Base-by-base conservation (phyloP, 208 protist species). In the Sergeia podlipaevii region DNA sequence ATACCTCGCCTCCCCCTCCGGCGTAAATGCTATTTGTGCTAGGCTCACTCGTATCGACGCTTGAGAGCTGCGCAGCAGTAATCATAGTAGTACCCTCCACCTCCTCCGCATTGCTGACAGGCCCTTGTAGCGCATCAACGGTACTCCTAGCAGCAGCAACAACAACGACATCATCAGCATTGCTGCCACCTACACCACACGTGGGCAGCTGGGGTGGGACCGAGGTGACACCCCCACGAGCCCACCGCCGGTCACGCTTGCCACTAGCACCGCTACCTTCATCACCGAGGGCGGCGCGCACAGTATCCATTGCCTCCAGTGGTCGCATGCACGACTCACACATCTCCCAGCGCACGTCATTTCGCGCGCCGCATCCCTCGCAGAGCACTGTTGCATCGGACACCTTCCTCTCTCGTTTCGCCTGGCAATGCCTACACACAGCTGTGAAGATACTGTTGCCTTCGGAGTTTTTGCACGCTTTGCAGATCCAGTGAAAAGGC, bases 271-370 rank as follows among this genome's bases (percentile, higher is more conserved):
- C n/a, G n/a, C n/a, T n/a, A n/a, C n/a, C n/a, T n/a, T n/a, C n/a
- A n/a, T n/a, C n/a, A n/a, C n/a, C n/a, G n/a, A n/a, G n/a, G n/a
- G n/a, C n/a, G n/a, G n/a, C n/a, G n/a, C n/a, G n/a, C 39, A 49
- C 17, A 49, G 43, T 8, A 6, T 8, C 43, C 4, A 49, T 5
- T 6, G 43, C 43, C 23, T 21, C 46, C 21, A 74, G 34, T 8
- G 64, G 81, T 41, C 60, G 52, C 70, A 74, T 37, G 20, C 85
- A 93, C 47, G 52, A 72, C 39, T 67, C 59, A 49, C 87, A 94
- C 42, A 94, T 57, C 55, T 94, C 82, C 82, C 82, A 94, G 13
- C 82, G 77, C 15, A 75, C 70, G 54, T 90, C 87, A 51, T 91
- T 89, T 23, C 65, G 75, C 13, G 67, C 64, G 8, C 42, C 32